These are phyloP conservation scores for Hymenoscyphus albidus DNA, from an alignment of 2,329 filamentous ascomycete species.

Conservation along the genomic window DNA sequence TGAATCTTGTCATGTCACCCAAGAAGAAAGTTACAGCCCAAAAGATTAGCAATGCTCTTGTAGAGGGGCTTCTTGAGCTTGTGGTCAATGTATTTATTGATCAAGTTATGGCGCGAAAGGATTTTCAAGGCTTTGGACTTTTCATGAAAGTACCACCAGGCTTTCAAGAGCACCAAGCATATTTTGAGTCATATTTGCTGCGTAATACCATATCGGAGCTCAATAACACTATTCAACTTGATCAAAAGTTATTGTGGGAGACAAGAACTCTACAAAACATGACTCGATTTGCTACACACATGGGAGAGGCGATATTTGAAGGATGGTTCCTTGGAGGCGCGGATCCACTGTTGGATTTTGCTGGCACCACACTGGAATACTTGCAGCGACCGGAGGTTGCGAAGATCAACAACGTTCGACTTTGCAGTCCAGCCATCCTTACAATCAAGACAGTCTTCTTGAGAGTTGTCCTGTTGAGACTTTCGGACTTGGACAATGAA, in stretches of 20 bases:
- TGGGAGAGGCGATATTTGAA: conserved; percentile 88
- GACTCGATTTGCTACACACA: conserved; percentile 72
- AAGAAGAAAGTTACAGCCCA: conserved; percentile 48
- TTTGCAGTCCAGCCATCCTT: conserved; percentile 79
- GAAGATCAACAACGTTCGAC: conserved; percentile 77
- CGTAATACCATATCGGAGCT: conserved; percentile 70
- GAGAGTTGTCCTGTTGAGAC: conserved; percentile 70
- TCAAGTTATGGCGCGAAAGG: conserved; percentile 79
- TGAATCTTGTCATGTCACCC: conserved; percentile 60
- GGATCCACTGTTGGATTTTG: conserved; percentile 78
- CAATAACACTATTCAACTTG: conserved; percentile 63
- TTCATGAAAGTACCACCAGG: conserved; percentile 87
- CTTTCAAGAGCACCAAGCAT: conserved; percentile 90
- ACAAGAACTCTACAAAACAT: conserved; percentile 84
- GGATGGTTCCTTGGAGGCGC: conserved; percentile 94
- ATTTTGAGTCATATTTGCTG: conserved; percentile 88
- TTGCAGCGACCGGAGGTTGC: conserved; percentile 81
- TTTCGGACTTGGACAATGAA: conserved; percentile 77
- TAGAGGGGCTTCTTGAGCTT: conserved; percentile 74
- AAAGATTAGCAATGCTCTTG: conserved; percentile 62
- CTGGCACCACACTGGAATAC: conserved; percentile 81
- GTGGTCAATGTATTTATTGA: conserved; percentile 79
- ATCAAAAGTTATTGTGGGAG: conserved; percentile 71
- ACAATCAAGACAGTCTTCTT: conserved; percentile 75
- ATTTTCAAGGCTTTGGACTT: conserved; percentile 83